Base-by-base conservation (phyloP, 306 rosid genomes). In the Malus orientalis region DNA sequence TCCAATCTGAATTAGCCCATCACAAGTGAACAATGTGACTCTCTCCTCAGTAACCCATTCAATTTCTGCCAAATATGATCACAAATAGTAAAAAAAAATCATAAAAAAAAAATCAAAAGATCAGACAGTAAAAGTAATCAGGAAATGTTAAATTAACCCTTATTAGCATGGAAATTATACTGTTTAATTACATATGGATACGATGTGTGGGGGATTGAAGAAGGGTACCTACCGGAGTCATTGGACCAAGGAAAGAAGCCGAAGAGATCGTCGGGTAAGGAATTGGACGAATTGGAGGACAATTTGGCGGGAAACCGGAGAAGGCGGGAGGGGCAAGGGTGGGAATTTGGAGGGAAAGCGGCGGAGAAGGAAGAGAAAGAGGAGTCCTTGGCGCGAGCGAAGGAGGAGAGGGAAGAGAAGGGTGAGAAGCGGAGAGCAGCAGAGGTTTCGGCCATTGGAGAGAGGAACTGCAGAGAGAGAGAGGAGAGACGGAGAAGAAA, bases 1-100 rank as follows among this genome's bases (percentile, higher is more conserved):
- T 74, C 98, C 98, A 33, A 95, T 88, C 88, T 95, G 98, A 81
- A 92, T 64, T 25, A 95, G 89, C 47, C 98, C 98, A 85, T 95
- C 98, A 29, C 93, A 62, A 38, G 98, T 95, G 92, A 95, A 90
- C 80, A 95, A 85, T 8, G 98, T 94, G 58, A 91, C 87, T 83
- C 88, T 87, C 59, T 91, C 95, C 72, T 90, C 92, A 25, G 86
- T 82, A 82, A 90, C 80, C 98, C 98, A 95, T 71, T 92, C 93
- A 76, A 92, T 95, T 79, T 95, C 98, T 95, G 86, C 66, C 69
- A 85, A 76, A 74, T 11, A 69, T 67, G 73, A 45, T 8, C 49
- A 10, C 45, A 40, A 40, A 40, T 74, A 14, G 45, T 15, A 15
- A 15, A 11, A 14, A 66, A 27, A 0, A 53, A 58, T 36, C 8